These are phyloP conservation scores for Ophiostoma ulmi DNA, from an alignment of 2,329 filamentous ascomycete genomes.

Conservation along the genomic window DNA sequence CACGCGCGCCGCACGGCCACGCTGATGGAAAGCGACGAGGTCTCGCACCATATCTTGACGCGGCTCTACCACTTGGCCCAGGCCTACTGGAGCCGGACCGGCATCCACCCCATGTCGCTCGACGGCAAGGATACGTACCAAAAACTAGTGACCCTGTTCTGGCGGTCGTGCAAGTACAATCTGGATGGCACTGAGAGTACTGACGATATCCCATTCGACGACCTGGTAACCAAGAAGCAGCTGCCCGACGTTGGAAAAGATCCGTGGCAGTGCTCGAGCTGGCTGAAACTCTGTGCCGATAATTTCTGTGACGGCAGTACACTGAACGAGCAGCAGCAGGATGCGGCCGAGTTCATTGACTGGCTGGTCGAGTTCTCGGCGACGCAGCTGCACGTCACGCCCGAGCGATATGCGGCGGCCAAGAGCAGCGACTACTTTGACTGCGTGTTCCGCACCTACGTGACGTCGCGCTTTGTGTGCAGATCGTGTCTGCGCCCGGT, in stretches of 20 bases:
- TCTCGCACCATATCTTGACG: conserved; percentile 21
- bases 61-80: conserved; percentile 25
- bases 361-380: conserved; percentile 20
- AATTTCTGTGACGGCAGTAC: not conserved
- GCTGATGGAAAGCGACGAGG: not conserved
- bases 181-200: not conserved
- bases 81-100: conserved; percentile 23
- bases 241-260: not conserved
- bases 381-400: conserved; percentile 18
- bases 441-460: conserved; percentile 19
- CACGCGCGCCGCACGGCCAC: conserved; percentile 14
- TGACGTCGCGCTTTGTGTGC: conserved; percentile 19
- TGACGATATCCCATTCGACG: not conserved
- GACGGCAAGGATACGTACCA: conserved; percentile 1
- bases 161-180: conserved; percentile 23
- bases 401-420: conserved; percentile 10
- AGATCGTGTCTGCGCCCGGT: conserved; percentile 17
- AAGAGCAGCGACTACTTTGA: conserved; percentile 10
- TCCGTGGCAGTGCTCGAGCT: not conserved
- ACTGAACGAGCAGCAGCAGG: conserved; percentile 16
- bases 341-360: conserved; percentile 19
- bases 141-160: conserved; percentile 20
- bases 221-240: not conserved
- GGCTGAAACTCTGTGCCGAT: not conserved
- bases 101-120: conserved; percentile 17